Base-by-base conservation (phyloP, 1,284 basidiomycete species). In the Cutaneotrichosporon spelunceum region DNA sequence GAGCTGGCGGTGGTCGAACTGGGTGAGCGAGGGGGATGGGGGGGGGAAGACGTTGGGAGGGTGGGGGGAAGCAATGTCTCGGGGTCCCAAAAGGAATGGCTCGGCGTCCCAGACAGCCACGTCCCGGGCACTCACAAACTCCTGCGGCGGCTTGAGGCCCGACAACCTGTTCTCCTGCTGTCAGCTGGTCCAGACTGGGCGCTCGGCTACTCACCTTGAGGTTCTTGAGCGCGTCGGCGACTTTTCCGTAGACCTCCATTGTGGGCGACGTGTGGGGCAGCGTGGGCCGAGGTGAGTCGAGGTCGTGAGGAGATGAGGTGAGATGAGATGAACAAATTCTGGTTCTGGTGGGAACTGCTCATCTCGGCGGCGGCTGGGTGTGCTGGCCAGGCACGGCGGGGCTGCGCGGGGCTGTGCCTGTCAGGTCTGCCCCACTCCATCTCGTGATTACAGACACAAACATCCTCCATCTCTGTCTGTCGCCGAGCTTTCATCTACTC, bases 1-100 rank as follows among this genome's bases (percentile, higher is more conserved):
- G 65, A 98, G 81, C 57, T 93, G 88, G 70, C 94, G 87, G 73
- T 87, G 83, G 81, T 98, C 93, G 74, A 98, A 95, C 78, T 79
- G 63, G 26, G 52, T 59, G 5, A 59, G 61, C 30, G 34, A 9
- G 34, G 30, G 30, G 13, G 30, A 33, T 33, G n/a, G n/a, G n/a
- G n/a, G n/a, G n/a, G n/a, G n/a, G n/a, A n/a, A n/a, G n/a, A n/a
- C n/a, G n/a, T n/a, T n/a, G n/a, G n/a, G n/a, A n/a, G n/a, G n/a
- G n/a, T n/a, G n/a, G n/a, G n/a, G n/a, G n/a, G n/a, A n/a, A n/a
- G n/a, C n/a, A n/a, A n/a, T n/a, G n/a, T n/a, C n/a, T n/a, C n/a
- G n/a, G n/a, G n/a, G n/a, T n/a, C n/a, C n/a, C n/a, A n/a, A n/a
- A n/a, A n/a, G n/a, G n/a, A n/a, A n/a, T n/a, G n/a, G n/a, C n/a